Conservation (phyloP, 306 rosid genomes). For the Vigna angularis region DNA sequence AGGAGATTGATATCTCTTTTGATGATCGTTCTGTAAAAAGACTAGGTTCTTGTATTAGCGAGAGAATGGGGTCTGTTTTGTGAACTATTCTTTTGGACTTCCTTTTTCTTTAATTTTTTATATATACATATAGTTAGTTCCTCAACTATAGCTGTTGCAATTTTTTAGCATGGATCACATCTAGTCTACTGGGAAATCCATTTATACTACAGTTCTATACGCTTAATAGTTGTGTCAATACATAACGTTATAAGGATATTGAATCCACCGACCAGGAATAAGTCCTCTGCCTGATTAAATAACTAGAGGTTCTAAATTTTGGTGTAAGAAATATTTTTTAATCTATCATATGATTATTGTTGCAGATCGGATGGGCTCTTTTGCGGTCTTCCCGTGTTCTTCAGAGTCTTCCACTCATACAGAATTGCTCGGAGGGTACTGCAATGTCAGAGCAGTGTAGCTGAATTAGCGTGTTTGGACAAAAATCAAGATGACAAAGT, state of each 20-base stretch:
- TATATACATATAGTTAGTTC: neutral
- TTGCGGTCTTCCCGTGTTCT: too few relatives aligned
- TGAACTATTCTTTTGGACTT: constrained; percentile 27
- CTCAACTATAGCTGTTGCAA: constrained; percentile 34
- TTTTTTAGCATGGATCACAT: neutral
- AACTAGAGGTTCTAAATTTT: neutral
- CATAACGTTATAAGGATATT: neutral
- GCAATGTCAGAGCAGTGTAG: too few relatives aligned
- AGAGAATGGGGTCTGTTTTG: constrained; percentile 44
- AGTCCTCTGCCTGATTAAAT: neutral
- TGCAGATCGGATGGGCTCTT: too few relatives aligned
- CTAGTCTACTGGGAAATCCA: neutral
- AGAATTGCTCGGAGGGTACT: too few relatives aligned
- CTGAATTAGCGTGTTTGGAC: too few relatives aligned
- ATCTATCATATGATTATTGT: neutral
- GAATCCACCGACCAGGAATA: constrained; percentile 15
- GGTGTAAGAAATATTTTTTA: neutral
- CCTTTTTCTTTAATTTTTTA: neutral
- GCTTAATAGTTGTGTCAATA: constrained; percentile 26
- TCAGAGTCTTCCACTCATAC: too few relatives aligned
- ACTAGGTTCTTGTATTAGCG: constrained; percentile 71
- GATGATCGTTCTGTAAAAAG: constrained; percentile 63
- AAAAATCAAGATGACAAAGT: too few relatives aligned
- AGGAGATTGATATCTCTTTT: constrained; percentile 63
- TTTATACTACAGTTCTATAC: constrained; percentile 31